Evolutionary conservation across 164 flowering plant species (phyloP), one percentile per base, ranked within the genome.

Genomic region (Macadamia integrifolia): DNA sequence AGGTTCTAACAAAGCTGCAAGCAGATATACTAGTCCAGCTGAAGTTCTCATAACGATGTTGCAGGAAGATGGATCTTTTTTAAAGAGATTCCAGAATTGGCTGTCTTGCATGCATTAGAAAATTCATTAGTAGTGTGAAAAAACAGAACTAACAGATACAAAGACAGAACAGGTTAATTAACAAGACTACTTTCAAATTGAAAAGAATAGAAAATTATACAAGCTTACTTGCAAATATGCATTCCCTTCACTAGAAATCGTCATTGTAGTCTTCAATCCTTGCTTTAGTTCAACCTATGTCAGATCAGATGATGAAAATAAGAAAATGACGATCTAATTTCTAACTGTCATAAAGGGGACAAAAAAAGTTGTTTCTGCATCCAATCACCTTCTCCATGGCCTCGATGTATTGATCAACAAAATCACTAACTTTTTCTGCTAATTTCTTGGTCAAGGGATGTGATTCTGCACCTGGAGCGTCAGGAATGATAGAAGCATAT

Each of bases 41-140:
- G 97, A 71, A 70, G 97, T 89, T 81, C 69, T 90, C 85, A 94
- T 87, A 42, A 92, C 99, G 35, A 92, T 70, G 35, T 84, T 72
- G 74, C 99, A 94, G 10, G 85, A 75, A 71, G 86, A 66, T 53
- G 64, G 75, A 62, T 94, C 87, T 71, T 87, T 87, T 80, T 87
- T 90, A 81, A 86, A 94, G 72, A 94, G 96, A 76, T 86, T 87
- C 99, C 99, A 94, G 75, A 94, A 92, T 78, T 90, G 85, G 76
- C 87, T 86, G 56, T 88, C 97, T 97, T 94, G 66, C 55, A 74
- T 56, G 56, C 57, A 65, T 23, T 61, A 62, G 61, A 17, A 56
- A 66, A 31, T 9, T 60, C 7, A 44, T n/a, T 18, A 65, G 53
- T 6, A 30, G 49, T 13, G 14, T 42, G 29, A 49, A 14, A 56